A percentile compares a stretch with the other conserved stretches of the same genome.
Conservation (phyloP, 305 asterid species). For the Fraxinus greggii region DNA sequence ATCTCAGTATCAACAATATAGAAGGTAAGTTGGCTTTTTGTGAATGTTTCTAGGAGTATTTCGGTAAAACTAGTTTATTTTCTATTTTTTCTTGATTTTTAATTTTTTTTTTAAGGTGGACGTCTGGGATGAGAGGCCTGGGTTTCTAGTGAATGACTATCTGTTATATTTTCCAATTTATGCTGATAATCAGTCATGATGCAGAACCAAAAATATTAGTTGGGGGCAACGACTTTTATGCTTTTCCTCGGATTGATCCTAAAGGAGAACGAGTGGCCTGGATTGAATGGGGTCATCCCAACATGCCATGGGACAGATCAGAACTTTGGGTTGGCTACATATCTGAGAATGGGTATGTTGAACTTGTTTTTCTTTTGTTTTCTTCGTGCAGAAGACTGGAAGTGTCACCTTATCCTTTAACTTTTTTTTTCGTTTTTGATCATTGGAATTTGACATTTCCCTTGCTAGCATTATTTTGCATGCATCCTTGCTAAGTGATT, state of each 20-base stretch:
- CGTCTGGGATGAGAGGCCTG: neutral
- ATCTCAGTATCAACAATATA: constrained; percentile 38
- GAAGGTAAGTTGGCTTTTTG: constrained; percentile 47
- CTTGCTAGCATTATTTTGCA: neutral
- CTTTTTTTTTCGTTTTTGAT: constrained; percentile 11
- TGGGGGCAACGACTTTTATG: constrained; percentile 83
- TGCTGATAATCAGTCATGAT: constrained; percentile 18
- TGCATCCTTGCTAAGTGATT: neutral
- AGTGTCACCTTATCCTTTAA: neutral
- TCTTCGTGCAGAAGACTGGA: neutral
- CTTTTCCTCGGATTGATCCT: constrained; percentile 80
- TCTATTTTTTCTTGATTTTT: neutral
- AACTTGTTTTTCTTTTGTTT: neutral
- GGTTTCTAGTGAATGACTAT: neutral
- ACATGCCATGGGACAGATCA: constrained; percentile 98
- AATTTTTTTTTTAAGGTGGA: neutral
- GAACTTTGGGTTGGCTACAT: constrained; percentile 96
- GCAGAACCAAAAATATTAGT: constrained; percentile 78
- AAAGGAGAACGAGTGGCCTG: constrained; percentile 87
- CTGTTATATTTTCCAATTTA: constrained; percentile 3
- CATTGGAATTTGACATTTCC: constrained; percentile 4
- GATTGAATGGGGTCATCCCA: constrained; percentile 97
- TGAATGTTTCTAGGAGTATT: constrained; percentile 12
- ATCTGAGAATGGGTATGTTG: constrained; percentile 73
- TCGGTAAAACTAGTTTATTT: neutral